Evolutionary conservation across 441 rosid species (phyloP), one percentile per base, ranked within the genome.

Genomic region (Corymbia calophylla): DNA sequence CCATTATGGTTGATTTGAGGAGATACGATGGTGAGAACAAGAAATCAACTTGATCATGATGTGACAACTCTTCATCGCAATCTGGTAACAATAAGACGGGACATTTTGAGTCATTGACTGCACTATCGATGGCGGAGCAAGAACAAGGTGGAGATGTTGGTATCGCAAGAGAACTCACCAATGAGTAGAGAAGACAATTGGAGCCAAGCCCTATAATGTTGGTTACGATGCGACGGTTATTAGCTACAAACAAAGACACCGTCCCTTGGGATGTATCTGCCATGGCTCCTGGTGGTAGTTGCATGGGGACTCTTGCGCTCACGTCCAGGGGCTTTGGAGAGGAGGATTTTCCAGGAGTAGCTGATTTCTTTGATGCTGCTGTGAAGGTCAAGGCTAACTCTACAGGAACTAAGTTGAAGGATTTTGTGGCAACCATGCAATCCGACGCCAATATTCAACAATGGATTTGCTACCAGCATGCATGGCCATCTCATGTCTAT

Each of bases 231-330:
- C 39, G 4, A 35, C 39, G 39, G 39, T 35, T 35, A 35, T 35
- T 98, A 84, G 99, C 99, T 87, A 98, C 98, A 85, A 98, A 98
- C 93, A 97, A 98, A 88, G 97, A 98, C 93, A 98, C 99, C 31
- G 99, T 98, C 91, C 99, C 99, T 3, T 99, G 98, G 32, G 99
- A 98, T 93, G 98, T 98, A 89, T 98, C 99, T 54, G 99, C 99
- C 91, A 96, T 98, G 99, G 99, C 97, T 92, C 99, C 99, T 87
- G 99, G 99, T 91, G 99, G 99, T 88, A 95, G 97, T 91, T 97
- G 98, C 55, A 97, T 98, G 99, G 99, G 99, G 89, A 97, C 99
- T 90, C 99, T 99, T 11, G 99, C 99, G 86, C n/a, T 97, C 87
- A 97, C 99, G 91, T 98, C 99, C 48, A 94, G 99, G 91, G 99